Base-by-base conservation (phyloP, 2,329 filamentous ascomycete species). In the Fusarium newnesense region DNA sequence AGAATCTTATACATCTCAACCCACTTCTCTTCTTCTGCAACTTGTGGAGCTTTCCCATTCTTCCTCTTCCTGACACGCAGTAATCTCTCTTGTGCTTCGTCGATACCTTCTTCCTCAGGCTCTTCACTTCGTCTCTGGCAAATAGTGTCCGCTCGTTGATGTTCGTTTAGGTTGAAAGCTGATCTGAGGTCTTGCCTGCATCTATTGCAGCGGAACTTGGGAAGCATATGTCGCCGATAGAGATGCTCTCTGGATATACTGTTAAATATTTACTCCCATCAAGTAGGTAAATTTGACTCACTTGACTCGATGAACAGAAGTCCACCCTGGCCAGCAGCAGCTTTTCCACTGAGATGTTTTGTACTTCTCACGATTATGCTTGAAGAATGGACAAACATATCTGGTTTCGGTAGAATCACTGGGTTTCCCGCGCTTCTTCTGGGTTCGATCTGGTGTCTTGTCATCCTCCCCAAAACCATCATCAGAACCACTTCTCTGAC, bases 331-430 rank as follows among this genome's bases (percentile, higher is more conserved):
- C 46, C 47, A 53, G 2, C 47, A 63, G 13, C 58, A 63, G 5
- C 47, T 40, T 24, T 62, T 62, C 62, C 62, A 64, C 1, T 61
- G 44, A 11, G 56, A 61, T 15, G 43, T 52, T 9, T 49, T 7
- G 2, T 62, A 64, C 7, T 3, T 34, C 7, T 52, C 57, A 1
- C 39, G 62, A 7, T 64, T 42, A 2, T 65, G 58, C 13, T 63
- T 65, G 18, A 54, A 63, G 28, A 54, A 65, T 0, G 63, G 63
- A 15, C 63, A 65, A 4, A 44, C 40, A 30, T 65, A 65, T 47
- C 58, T 30, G 2, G 3, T 9, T 1, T 52, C 32, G 0, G 1
- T 2, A 32, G 4, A 1, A 50, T 7, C 21, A 34, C 21, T 50
- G 3, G 7, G 2, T 50, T 34, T 50, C 10, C 10, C 4, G 9